Evolutionary conservation across 768 basidiomycete species (phyloP).

Genomic region (Kwoniella heveanensis): DNA sequence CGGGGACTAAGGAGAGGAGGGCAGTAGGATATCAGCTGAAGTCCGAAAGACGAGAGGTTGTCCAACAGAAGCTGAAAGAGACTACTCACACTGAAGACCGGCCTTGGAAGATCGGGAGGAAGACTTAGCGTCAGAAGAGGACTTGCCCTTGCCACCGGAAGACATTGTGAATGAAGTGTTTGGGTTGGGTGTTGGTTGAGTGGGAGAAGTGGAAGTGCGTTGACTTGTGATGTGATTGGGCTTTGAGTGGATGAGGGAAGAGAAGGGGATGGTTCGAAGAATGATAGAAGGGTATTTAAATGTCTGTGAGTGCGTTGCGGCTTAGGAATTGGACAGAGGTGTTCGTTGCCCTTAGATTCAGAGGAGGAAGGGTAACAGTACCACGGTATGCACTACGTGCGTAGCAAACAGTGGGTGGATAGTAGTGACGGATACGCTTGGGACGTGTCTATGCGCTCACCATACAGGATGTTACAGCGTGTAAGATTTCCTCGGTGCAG

Average conservation of each 20-base stretch:
- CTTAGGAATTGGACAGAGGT: neutral
- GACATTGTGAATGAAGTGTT: conserved; percentile 49
- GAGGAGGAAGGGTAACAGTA: neutral
- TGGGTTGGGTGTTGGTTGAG: conserved; percentile 31
- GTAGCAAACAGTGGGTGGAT: no score
- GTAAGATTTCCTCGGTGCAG: conserved; percentile 2
- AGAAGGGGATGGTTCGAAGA: conserved; percentile 12
- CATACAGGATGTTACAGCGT: conserved; percentile 8
- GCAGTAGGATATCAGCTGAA: conserved; percentile 54
- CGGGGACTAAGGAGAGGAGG: conserved; percentile 65
- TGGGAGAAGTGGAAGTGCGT: conserved; percentile 12
- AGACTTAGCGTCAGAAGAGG: conserved; percentile 60
- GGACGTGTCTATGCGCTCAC: neutral
- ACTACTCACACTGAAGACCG: conserved; percentile 55
- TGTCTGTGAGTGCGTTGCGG: neutral
- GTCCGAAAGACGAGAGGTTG: neutral
- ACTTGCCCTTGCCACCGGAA: conserved; percentile 59
- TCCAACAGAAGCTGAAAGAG: conserved; percentile 63
- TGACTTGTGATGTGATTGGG: conserved; percentile 23
- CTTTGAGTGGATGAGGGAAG: conserved; percentile 29
- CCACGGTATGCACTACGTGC: neutral
- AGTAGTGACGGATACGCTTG: no score
- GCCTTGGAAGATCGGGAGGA: conserved; percentile 69
- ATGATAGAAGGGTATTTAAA: conserved; percentile 23
- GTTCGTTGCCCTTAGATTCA: neutral